phyloP scores from a whole-genome alignment of 1,284 basidiomycete genomes.

The Pseudozyma pruni region DNA sequence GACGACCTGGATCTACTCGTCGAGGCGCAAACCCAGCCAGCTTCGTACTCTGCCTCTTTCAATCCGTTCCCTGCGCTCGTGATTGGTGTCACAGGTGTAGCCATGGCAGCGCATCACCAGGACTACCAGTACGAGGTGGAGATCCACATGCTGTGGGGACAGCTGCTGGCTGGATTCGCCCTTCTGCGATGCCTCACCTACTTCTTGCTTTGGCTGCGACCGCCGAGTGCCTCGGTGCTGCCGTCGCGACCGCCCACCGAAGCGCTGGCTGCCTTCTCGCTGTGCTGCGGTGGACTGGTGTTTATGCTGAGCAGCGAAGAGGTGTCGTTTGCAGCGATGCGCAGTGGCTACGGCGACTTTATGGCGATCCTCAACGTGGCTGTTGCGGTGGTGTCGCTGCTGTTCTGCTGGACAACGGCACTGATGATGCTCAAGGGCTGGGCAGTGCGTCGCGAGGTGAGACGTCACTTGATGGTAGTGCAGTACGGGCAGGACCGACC shows the following conservation, averaged over 20 bases:
- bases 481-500: neutral
- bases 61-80: constrained; percentile 85
- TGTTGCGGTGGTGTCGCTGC: constrained; percentile 56
- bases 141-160: constrained; percentile 91
- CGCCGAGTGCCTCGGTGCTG: constrained; percentile 72
- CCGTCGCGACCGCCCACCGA: constrained; percentile 96
- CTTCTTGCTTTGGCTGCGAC: constrained; percentile 88
- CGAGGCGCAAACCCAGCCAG: constrained; percentile 50
- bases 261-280: constrained; percentile 85
- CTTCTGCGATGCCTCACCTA: constrained; percentile 86
- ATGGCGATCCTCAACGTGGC: constrained; percentile 67
- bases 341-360: constrained; percentile 84
- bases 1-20: constrained; percentile 36
- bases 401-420: constrained; percentile 58
- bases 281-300: constrained; percentile 85
- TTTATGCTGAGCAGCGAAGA: constrained; percentile 95
- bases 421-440: constrained; percentile 63
- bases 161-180: constrained; percentile 83
- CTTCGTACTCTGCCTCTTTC: constrained; percentile 79
- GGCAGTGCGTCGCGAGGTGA: constrained; percentile 50
- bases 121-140: constrained; percentile 83
- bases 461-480: constrained; percentile 6
- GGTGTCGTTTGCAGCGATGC: constrained; percentile 89
- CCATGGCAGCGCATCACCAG: constrained; percentile 95
- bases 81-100: constrained; percentile 90